Evolutionary conservation across 306 rosid species (phyloP).

Genomic region (Quercus mongolica): DNA sequence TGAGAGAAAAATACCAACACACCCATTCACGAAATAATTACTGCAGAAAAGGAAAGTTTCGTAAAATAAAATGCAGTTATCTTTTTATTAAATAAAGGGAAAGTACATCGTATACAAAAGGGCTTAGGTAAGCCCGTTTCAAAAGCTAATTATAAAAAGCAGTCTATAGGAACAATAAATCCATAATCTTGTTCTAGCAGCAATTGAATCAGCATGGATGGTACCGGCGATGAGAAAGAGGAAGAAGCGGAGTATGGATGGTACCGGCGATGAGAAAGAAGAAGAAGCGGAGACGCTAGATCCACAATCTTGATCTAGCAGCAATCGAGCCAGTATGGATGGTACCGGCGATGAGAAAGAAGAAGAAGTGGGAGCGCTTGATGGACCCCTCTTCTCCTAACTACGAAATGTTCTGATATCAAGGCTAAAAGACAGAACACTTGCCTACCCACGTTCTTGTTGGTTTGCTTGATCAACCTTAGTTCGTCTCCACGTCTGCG

Average conservation of each 20-base stretch:
- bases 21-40: too few relatives aligned
- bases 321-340: background rate
- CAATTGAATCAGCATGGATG: too few relatives aligned
- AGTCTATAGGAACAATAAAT: background rate
- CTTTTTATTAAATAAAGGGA: too few relatives aligned
- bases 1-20: too few relatives aligned
- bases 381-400: background rate
- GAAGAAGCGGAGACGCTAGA: background rate
- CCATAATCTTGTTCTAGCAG: too few relatives aligned
- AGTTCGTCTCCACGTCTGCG: too few relatives aligned
- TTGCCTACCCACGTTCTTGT: too few relatives aligned
- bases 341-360: background rate
- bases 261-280: too few relatives aligned
- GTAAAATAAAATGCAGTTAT: too few relatives aligned
- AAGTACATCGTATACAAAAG: constrained; percentile 33
- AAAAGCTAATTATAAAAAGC: constrained; percentile 68
- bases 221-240: constrained; percentile 31
- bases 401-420: background rate
- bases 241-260: background rate
- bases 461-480: too few relatives aligned
- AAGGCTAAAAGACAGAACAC: too few relatives aligned
- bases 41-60: too few relatives aligned
- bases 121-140: constrained; percentile 81
- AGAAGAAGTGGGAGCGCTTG: background rate
- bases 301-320: background rate